These are phyloP conservation scores for Pythium pyrilobum DNA, from an alignment of 352 stramenopile species.

Conservation along the genomic window DNA sequence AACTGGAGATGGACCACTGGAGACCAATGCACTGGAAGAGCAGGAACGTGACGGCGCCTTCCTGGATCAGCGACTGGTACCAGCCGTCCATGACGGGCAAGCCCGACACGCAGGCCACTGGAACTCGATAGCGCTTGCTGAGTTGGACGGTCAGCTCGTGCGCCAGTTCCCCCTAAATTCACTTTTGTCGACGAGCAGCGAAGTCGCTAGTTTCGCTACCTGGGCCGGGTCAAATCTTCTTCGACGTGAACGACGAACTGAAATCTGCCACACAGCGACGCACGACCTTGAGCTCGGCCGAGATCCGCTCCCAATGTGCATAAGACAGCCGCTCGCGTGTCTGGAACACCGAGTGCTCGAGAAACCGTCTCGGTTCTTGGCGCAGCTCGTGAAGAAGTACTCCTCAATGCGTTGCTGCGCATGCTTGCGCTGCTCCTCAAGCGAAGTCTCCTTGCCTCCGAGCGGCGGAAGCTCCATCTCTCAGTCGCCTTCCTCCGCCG, in stretches of 20 bases:
- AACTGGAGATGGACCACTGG: constrained; percentile 7
- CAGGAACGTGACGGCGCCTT: constrained; percentile 17
- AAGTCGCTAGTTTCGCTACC: neutral
- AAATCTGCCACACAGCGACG: neutral
- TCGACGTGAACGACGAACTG: neutral
- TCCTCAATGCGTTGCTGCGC: constrained; percentile 11
- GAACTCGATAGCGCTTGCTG: constrained; percentile 13
- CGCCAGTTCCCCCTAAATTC: constrained; percentile 6
- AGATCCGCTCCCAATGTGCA: constrained; percentile 3
- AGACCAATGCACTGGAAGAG: constrained; percentile 19
- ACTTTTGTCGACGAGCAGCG: constrained; percentile 7
- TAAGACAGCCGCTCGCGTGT: constrained; percentile 1
- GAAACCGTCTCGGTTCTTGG: neutral
- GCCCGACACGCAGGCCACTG: constrained; percentile 1
- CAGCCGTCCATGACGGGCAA: constrained; percentile 16
- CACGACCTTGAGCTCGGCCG: neutral
- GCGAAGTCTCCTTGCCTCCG: neutral
- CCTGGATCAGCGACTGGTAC: constrained; percentile 15
- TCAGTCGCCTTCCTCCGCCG: constrained; percentile 4
- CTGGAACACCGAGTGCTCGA: constrained; percentile 9
- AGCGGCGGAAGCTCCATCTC: neutral
- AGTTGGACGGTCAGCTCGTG: constrained; percentile 17
- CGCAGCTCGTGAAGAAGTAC: constrained; percentile 16
- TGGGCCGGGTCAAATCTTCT: too few relatives aligned
- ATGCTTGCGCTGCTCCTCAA: constrained; percentile 3